Percentiles rank a stretch among this genome's conserved stretches.
Evolutionary conservation across 1,284 basidiomycete species (phyloP).

Genomic region (Leccinum pachyderme): DNA sequence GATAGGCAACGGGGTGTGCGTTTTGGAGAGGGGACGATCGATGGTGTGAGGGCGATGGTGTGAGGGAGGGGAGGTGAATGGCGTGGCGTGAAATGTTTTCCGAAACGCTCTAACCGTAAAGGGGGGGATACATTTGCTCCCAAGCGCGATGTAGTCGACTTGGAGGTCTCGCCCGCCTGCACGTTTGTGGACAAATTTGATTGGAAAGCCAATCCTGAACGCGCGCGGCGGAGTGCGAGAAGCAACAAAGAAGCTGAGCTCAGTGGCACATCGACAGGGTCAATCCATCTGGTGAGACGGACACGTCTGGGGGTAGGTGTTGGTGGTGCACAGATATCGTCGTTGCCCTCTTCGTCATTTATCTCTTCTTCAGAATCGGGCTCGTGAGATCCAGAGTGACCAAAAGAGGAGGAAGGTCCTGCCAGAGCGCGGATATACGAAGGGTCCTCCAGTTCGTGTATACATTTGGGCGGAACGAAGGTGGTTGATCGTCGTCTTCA

Average conservation of each 20-base stretch:
- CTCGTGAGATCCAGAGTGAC: slow-evolving; percentile 1
- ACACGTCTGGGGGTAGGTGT: slow-evolving; percentile 34
- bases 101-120: background rate
- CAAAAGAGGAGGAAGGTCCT: slow-evolving; percentile 10
- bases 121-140: background rate
- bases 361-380: background rate
- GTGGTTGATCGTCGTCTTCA: slow-evolving; percentile 18
- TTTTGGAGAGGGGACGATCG: background rate
- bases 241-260: slow-evolving; percentile 17
- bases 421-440: slow-evolving; percentile 33
- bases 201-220: background rate
- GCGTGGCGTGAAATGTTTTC: background rate
- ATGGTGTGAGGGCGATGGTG: background rate
- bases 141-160: too few species aligned
- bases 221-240: slow-evolving; percentile 11
- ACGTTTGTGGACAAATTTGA: background rate
- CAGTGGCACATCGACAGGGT: slow-evolving; percentile 44
- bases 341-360: slow-evolving; percentile 8
- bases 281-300: slow-evolving; percentile 53
- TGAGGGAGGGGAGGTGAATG: background rate
- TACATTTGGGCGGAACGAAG: slow-evolving; percentile 37
- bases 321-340: slow-evolving; percentile 11
- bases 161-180: background rate
- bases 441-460: slow-evolving; percentile 51
- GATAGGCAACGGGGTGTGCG: background rate